Evolutionary conservation across 208 protist genomes (phyloP), one percentile per base, ranked within the genome.

Genomic region (Trypanosoma rangeli): DNA sequence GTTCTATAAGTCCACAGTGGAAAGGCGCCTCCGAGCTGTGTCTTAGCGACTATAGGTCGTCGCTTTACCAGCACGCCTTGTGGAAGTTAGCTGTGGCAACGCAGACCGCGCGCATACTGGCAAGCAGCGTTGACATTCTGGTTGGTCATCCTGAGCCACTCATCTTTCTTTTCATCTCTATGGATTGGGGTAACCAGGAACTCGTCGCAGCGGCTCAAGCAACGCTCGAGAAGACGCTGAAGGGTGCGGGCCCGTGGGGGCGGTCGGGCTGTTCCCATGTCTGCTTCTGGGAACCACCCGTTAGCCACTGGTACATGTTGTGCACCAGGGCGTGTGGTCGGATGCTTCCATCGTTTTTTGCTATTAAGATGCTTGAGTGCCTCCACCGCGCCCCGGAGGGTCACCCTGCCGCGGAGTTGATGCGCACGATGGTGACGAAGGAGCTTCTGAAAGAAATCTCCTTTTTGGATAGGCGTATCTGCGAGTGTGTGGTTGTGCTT

Each of bases 241-340:
- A 29, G 31, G 58, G 18, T 37, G 61, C 65, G 12, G 65, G 33
- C 20, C 24, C 15, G 1, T 42, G 46, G 31, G 37, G 57, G 22
- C 8, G 69, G 26, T 12, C 54, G 3, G 31, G 18, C 20, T 56
- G 74, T 1, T 44, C 48, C n/a, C 26, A 44, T 20, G 42, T 49
- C 35, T 61, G 29, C 42, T 61, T 12, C 56, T 78, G 56, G 64
- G 52, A 68, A 20, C 79, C 79, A 18, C 62, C 42, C 4, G 57
- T 88, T 13, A 87, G 79, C 26, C 87, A 93, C 64, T 91, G 85
- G 83, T 80, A 93, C 63, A 76, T 93, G 61, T 79, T 85, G 61
- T 93, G 87, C 79, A 91, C 83, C 16, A 69, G 70, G 29, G 74
- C 79, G 50, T 93, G 83, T 79, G 71, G 75, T 16, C 63, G 70